A percentile compares a stretch with the other conserved stretches of the same genome.
Evolutionary conservation across 129 eudicot genomes (phyloP).

Genomic region (Gnaphalium uliginosum): DNA sequence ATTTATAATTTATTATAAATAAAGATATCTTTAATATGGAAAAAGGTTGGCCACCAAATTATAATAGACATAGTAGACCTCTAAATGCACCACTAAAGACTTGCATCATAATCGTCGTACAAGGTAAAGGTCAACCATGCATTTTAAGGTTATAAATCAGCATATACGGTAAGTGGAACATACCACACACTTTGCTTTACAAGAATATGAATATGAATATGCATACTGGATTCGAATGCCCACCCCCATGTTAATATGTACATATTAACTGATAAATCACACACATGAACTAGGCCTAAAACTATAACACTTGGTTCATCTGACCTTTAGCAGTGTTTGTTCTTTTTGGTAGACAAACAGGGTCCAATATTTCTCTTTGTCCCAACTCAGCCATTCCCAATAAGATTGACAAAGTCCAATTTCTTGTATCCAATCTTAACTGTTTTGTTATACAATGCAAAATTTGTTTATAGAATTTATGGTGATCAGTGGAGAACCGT

Average conservation of each 20-base stretch:
- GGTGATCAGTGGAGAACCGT: constrained; percentile 15
- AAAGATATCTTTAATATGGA: background rate
- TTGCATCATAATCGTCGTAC: too few species aligned
- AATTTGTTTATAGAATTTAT: background rate
- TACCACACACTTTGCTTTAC: too few species aligned
- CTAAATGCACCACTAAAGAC: background rate
- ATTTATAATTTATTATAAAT: constrained; percentile 6
- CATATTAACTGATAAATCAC: constrained; percentile 1
- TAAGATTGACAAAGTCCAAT: background rate
- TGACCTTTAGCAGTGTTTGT: constrained; percentile 12
- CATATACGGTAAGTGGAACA: too few species aligned
- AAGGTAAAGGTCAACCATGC: too few species aligned
- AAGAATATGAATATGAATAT: too few species aligned
- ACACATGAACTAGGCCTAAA: background rate
- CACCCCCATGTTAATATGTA: background rate
- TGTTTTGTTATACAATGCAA: background rate
- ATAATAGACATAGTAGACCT: background rate
- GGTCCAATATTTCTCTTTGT: background rate
- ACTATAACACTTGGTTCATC: constrained; percentile 12
- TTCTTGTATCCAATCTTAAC: background rate
- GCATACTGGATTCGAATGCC: background rate
- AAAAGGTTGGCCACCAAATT: background rate
- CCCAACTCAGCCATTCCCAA: background rate
- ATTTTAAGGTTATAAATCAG: too few species aligned
- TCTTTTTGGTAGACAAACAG: constrained; percentile 12